Evolutionary conservation across 345 rosid genomes (phyloP).

Genomic region (Arabidopsis thaliana): DNA sequence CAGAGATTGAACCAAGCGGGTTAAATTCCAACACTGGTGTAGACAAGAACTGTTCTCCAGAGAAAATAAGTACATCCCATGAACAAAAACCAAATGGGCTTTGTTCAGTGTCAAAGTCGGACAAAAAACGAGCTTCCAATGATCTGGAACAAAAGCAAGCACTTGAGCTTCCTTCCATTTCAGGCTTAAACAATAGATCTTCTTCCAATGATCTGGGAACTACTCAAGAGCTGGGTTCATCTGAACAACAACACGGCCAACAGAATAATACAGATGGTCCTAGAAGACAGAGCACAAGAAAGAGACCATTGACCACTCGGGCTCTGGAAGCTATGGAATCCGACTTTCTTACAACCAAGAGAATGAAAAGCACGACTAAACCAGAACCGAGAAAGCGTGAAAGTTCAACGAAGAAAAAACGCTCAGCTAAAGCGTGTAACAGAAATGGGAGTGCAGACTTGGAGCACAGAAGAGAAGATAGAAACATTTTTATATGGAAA

Average conservation of each 20-base stretch:
- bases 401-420: slow-evolving; percentile 40
- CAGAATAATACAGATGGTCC: slow-evolving; percentile 42
- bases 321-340: slow-evolving; percentile 77
- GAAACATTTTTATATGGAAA: slow-evolving; percentile 15
- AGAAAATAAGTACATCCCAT: slow-evolving; percentile 31
- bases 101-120: slow-evolving; percentile 28
- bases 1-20: slow-evolving; percentile 31
- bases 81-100: slow-evolving; percentile 32
- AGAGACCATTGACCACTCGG: slow-evolving; percentile 64
- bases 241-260: slow-evolving; percentile 25
- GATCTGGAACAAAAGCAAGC: slow-evolving; percentile 35
- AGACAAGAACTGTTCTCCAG: slow-evolving; percentile 27
- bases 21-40: slow-evolving; percentile 18
- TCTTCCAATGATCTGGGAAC: slow-evolving; percentile 26
- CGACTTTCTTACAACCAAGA: slow-evolving; percentile 53
- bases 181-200: slow-evolving; percentile 12
- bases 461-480: slow-evolving; percentile 32
- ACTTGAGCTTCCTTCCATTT: slow-evolving; percentile 26
- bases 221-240: slow-evolving; percentile 37
- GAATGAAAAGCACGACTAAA: slow-evolving; percentile 38
- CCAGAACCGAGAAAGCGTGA: slow-evolving; percentile 39
- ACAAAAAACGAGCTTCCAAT: slow-evolving; percentile 23
- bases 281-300: slow-evolving; percentile 76
- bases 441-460: slow-evolving; percentile 25
- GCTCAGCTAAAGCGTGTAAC: slow-evolving; percentile 32